These are phyloP conservation scores for Ophiostoma montium DNA, from an alignment of 2,329 filamentous ascomycete species.

Conservation along the genomic window DNA sequence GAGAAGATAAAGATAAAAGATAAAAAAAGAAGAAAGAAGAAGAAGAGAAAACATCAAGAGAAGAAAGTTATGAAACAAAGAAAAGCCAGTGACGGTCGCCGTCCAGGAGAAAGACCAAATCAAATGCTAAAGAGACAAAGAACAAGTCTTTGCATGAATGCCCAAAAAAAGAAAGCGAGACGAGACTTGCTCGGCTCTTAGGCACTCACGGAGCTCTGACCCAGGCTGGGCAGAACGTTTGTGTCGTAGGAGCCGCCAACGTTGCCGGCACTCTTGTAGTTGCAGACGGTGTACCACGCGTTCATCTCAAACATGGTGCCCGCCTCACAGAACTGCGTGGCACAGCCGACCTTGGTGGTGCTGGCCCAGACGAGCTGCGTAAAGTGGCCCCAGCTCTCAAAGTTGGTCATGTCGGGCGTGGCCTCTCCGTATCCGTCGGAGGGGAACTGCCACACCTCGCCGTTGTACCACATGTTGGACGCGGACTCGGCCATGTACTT, in stretches of 20 bases:
- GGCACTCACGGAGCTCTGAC: constrained; percentile 18
- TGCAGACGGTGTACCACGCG: constrained; percentile 73
- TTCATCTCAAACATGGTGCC: constrained; percentile 35
- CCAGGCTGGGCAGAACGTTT: constrained; percentile 33
- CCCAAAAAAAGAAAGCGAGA: not conserved
- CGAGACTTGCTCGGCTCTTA: constrained; percentile 1
- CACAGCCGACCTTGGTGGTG: constrained; percentile 50
- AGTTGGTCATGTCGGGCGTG: constrained; percentile 46
- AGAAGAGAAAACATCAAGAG: not conserved
- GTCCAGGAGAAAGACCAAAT: too few relatives aligned
- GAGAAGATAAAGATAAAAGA: not conserved
- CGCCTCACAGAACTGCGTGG: constrained; percentile 36
- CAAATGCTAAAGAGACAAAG: too few relatives aligned
- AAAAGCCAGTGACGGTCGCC: not conserved
- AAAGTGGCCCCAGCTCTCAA: constrained; percentile 60
- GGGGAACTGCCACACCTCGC: constrained; percentile 48
- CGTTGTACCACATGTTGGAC: constrained; percentile 80
- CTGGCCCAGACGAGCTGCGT: constrained; percentile 59
- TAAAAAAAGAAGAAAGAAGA: constrained; percentile 4
- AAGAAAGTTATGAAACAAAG: not conserved
- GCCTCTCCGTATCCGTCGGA: constrained; percentile 41
- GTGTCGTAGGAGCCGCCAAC: constrained; percentile 32
- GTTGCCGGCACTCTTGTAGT: constrained; percentile 57
- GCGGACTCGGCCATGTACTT: constrained; percentile 51
- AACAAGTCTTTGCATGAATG: not conserved